Base-by-base conservation (phyloP, 208 protist species). In the Trypanosoma melophagium region DNA sequence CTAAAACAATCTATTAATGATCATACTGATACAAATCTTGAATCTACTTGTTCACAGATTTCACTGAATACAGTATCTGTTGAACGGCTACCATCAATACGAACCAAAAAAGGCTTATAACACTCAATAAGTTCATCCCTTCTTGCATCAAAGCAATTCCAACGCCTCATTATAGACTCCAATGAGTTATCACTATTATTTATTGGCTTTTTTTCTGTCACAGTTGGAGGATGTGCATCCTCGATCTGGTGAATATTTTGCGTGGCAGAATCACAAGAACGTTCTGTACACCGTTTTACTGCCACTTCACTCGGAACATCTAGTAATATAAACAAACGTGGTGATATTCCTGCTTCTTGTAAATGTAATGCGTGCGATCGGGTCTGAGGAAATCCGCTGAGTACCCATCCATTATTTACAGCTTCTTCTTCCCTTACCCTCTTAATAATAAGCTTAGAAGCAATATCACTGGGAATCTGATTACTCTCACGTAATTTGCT, bases 341-440 rank as follows among this genome's bases (percentile, higher is more conserved):
- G 87, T n/a, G 79, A 87, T 17, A 94, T 72, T 1, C 85, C 82
- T 7, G 76, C 72, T 21, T 70, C 57, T 66, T 94, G 91, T 44
- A 96, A 81, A 60, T 81, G 89, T 19, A 93, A 85, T 17, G 86
- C 84, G 56, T 93, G 79, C 1, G 86, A 82, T 10, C 87, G 84
- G 0, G 79, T 90, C 25, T 74, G 73, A 0, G 92, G 92, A 49
- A 94, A 94, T 7, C 89, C 90, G 69, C 95, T 87, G 22, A 95
- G 77, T 28, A 97, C 73, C 86, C 88, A 97, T 3, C 92, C 92
- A 8, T 71, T 58, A 9, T 73, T 55, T 40, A 66, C 63, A 38
- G 45, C 25, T 49, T 96, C 79, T 42, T 69, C 66, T 38, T 72
- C 21, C 7, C 54, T 66, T 9, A 95, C 56, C 10, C 76, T 52